Evolutionary conservation across 345 rosid species (phyloP).

Genomic region (Angophora floribunda): DNA sequence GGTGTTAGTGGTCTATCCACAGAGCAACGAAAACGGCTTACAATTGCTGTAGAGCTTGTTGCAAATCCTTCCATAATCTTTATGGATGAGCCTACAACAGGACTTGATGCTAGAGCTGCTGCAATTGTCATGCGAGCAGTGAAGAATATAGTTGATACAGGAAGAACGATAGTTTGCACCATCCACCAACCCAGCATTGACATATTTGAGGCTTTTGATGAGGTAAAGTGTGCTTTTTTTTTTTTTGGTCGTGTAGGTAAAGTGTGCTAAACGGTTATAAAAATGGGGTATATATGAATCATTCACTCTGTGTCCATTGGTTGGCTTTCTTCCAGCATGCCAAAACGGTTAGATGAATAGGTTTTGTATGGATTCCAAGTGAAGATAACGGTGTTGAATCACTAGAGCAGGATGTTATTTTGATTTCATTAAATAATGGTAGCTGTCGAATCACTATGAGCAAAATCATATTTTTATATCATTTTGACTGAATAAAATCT

Average conservation of each 20-base stretch:
- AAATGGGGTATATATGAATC: no score
- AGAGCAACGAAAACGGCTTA: conserved; percentile 73
- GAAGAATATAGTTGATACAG: conserved; percentile 67
- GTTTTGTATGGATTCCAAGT: background rate
- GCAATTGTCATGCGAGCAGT: conserved; percentile 82
- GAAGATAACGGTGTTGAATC: background rate
- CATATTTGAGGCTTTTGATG: conserved; percentile 80
- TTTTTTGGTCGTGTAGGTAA: no score
- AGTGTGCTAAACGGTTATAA: background rate
- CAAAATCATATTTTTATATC: background rate
- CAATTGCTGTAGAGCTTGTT: conserved; percentile 75
- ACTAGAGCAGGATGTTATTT: background rate
- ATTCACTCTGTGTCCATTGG: background rate
- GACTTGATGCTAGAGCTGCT: conserved; percentile 85
- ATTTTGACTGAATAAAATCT: background rate
- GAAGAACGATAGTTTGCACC: conserved; percentile 78
- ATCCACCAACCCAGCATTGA: conserved; percentile 86
- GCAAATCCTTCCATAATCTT: conserved; percentile 77
- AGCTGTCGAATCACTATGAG: background rate
- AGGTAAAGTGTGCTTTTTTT: conserved; percentile 33
- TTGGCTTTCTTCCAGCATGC: background rate
- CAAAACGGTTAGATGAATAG: background rate
- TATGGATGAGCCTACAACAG: conserved; percentile 90
- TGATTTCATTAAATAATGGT: background rate
- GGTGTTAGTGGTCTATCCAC: conserved; percentile 61